phyloP scores from a whole-genome alignment of 441 rosid genomes.

The Cnidoscolus chayamansa region DNA sequence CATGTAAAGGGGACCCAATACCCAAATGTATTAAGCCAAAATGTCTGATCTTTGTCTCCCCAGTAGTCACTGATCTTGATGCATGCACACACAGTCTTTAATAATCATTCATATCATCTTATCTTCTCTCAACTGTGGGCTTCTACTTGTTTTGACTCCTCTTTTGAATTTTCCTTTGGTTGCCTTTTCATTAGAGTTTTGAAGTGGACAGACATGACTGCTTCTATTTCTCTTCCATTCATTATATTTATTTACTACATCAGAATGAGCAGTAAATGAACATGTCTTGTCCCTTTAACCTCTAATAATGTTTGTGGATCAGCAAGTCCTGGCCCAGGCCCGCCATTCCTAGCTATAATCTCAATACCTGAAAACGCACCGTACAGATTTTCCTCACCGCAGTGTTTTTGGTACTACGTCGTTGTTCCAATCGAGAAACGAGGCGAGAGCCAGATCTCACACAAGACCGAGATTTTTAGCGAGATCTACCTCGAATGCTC shows the following conservation, averaged over 20 bases:
- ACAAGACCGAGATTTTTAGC: not conserved
- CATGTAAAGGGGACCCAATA: conserved; percentile 5
- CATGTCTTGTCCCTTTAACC: too few species aligned
- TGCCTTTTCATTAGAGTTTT: not conserved
- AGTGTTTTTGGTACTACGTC: not conserved
- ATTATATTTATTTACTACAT: too few species aligned
- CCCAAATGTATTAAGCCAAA: conserved; percentile 19
- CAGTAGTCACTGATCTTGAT: not conserved
- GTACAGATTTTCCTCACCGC: not conserved
- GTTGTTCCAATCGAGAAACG: not conserved
- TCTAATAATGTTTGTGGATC: too few species aligned
- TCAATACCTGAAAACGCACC: not conserved
- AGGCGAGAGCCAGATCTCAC: not conserved
- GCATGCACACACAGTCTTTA: conserved; percentile 24
- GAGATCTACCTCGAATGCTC: conserved; percentile 18
- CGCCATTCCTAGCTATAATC: too few species aligned
- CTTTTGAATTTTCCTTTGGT: conserved; percentile 20
- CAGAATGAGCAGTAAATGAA: too few species aligned
- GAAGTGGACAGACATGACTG: not conserved
- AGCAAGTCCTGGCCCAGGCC: too few species aligned
- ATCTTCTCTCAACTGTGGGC: conserved; percentile 30
- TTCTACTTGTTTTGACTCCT: conserved; percentile 29
- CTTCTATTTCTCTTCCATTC: not conserved
- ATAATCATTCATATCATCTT: conserved; percentile 22
- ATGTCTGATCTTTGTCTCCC: conserved; percentile 33